Conservation (phyloP, 2,329 filamentous ascomycete species). For the Trichoderma asperellum region DNA sequence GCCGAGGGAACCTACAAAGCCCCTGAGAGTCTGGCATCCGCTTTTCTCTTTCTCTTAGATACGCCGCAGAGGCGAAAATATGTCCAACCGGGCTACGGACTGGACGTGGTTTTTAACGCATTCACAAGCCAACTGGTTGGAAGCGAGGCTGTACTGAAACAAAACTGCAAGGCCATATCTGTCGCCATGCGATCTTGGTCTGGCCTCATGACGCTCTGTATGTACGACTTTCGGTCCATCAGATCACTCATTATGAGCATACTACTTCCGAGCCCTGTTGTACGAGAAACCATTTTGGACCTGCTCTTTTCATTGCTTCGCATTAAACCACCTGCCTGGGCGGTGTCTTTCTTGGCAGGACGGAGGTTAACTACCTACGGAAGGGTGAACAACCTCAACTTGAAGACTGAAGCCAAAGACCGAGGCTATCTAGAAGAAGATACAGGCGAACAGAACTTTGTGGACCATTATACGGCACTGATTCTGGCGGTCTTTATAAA, state of each 20-base stretch:
- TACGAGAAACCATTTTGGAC: conserved; percentile 81
- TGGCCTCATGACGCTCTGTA: conserved; percentile 82
- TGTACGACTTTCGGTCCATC: conserved; percentile 85
- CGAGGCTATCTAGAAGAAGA: conserved; percentile 65
- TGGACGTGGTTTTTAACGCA: conserved; percentile 86
- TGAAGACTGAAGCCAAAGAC: conserved; percentile 63
- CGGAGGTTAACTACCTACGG: conserved; percentile 93
- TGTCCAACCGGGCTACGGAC: conserved; percentile 83
- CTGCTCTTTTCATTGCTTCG: conserved; percentile 78
- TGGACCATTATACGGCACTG: conserved; percentile 92
- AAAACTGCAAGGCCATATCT: conserved; percentile 91
- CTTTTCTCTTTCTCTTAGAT: conserved; percentile 90
- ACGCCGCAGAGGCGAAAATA: conserved; percentile 78
- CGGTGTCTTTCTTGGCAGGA: conserved; percentile 91
- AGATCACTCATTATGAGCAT: conserved; percentile 74
- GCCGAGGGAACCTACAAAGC: conserved; percentile 90
- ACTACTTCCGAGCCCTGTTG: conserved; percentile 58
- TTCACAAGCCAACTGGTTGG: conserved; percentile 81
- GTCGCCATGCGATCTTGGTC: conserved; percentile 91
- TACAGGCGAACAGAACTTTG: conserved; percentile 76
- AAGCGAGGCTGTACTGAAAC: conserved; percentile 69
- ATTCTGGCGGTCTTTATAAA: conserved; percentile 84
- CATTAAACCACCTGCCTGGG: conserved; percentile 92
- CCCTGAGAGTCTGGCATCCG: conserved; percentile 82
- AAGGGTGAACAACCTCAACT: conserved; percentile 84